phyloP scores from a whole-genome alignment of 192 early-diverging fungal genomes.

The Dimargaris xerosporica region DNA sequence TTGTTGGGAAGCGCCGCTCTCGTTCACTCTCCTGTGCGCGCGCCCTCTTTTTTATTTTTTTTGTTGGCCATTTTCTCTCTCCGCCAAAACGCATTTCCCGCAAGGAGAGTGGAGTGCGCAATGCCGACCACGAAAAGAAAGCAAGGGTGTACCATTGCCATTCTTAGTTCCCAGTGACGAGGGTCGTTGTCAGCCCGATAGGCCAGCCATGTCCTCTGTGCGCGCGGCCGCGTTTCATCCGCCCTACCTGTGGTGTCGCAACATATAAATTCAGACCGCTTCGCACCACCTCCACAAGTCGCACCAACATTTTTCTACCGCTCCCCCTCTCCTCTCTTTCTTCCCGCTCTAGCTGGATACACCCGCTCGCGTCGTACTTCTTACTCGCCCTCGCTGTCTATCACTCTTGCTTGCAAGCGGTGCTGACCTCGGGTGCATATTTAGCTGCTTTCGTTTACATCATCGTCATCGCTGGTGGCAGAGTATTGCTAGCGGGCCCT shows the following conservation, averaged over 20 bases:
- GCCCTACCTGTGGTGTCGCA: neutral
- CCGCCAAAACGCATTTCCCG: too few species aligned
- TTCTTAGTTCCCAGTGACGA: too few species aligned
- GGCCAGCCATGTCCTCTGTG: neutral
- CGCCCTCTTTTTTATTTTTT: too few species aligned
- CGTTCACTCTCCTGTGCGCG: too few species aligned
- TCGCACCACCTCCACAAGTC: constrained; percentile 11
- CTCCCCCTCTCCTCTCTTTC: neutral
- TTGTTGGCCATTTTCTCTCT: too few species aligned
- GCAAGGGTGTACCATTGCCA: too few species aligned
- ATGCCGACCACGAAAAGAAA: too few species aligned
- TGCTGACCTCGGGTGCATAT: neutral
- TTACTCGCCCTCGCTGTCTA: neutral
- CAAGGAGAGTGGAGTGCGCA: too few species aligned
- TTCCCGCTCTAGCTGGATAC: neutral
- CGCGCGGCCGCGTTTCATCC: neutral
- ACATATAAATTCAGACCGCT: neutral
- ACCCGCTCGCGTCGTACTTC: neutral
- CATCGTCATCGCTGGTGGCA: neutral
- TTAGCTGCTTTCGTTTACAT: neutral
- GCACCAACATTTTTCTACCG: constrained; percentile 4
- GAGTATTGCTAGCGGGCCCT: neutral
- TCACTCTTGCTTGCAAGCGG: neutral
- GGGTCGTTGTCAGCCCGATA: too few species aligned
- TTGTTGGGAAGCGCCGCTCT: too few species aligned